Evolutionary conservation across 2,329 filamentous ascomycete genomes (phyloP).

Genomic region (Paecilomyces dactylethromorphus): DNA sequence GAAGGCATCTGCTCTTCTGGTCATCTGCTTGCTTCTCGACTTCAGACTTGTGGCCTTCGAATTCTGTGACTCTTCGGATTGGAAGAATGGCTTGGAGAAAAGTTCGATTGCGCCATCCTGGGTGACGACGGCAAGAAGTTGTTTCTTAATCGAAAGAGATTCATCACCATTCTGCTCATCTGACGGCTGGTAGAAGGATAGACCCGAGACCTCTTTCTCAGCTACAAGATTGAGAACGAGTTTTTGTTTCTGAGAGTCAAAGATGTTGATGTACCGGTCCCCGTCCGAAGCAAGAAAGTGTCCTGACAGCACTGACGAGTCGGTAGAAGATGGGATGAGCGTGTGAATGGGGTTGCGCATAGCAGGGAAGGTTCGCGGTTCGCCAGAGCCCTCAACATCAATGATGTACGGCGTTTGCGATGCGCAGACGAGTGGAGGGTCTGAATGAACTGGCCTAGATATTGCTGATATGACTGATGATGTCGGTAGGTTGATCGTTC

Average conservation of each 20-base stretch:
- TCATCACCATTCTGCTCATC: conserved; percentile 8
- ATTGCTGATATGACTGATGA: conserved; percentile 33
- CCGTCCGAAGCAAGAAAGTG: conserved; percentile 44
- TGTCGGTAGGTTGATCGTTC: conserved; percentile 38
- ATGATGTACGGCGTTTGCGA: conserved; percentile 45
- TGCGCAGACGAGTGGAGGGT: conserved; percentile 42
- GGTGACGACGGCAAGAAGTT: conserved; percentile 41
- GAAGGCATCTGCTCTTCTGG: conserved; percentile 37
- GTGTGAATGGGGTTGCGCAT: conserved; percentile 45
- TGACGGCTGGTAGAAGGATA: conserved; percentile 29
- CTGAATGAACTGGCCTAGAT: conserved; percentile 33
- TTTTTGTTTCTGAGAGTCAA: conserved; percentile 36
- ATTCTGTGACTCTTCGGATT: conserved; percentile 18
- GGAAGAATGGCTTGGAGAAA: conserved; percentile 43
- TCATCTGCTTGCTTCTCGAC: conserved; percentile 39
- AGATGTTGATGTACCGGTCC: conserved; percentile 46
- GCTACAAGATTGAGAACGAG: conserved; percentile 44
- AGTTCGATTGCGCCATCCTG: conserved; percentile 44
- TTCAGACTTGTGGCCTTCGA: conserved; percentile 34
- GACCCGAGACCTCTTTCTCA: conserved; percentile 37
- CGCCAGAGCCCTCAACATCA: conserved; percentile 31
- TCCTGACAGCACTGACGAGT: conserved; percentile 23
- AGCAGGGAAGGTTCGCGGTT: conserved; percentile 39
- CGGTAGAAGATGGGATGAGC: conserved; percentile 35
- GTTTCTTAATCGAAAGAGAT: conserved; percentile 24